Evolutionary conservation across 768 basidiomycete species (phyloP).

Genomic region (Amylocystis lapponica): DNA sequence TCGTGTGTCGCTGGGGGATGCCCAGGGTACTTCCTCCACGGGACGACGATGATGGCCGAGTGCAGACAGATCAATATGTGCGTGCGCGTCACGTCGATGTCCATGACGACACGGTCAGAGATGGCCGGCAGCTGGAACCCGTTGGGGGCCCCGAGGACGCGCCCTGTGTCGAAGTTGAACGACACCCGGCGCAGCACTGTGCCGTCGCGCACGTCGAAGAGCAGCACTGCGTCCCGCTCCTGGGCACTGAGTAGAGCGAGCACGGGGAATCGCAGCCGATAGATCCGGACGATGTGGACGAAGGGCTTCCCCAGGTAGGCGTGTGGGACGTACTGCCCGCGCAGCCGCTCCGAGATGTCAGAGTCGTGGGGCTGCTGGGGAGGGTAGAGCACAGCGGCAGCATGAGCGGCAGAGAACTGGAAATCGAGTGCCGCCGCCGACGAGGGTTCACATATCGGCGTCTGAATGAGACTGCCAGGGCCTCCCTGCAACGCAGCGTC

Average conservation of each 20-base stretch:
- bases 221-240: constrained; percentile 6
- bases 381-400: constrained; percentile 4
- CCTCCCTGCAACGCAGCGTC: constrained; percentile 1
- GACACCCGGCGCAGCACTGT: constrained; percentile 7
- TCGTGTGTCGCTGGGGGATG: too few relatives aligned
- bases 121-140: constrained; percentile 3
- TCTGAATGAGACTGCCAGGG: not conserved
- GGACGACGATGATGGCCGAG: constrained; percentile 8
- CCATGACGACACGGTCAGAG: constrained; percentile 7
- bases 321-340: constrained; percentile 17
- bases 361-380: not conserved
- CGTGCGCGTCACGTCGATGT: constrained; percentile 13
- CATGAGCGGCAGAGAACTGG: constrained; percentile 4
- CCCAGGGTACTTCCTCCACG: constrained; percentile 1
- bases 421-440: constrained; percentile 8
- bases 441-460: constrained; percentile 8
- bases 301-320: constrained; percentile 14
- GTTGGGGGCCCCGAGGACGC: constrained; percentile 5
- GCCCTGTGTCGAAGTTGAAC: constrained; percentile 4
- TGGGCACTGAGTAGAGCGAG: constrained; percentile 8
- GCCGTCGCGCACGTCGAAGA: constrained; percentile 13
- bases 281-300: constrained; percentile 9
- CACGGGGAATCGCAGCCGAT: constrained; percentile 10
- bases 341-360: constrained; percentile 1
- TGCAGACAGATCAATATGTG: constrained; percentile 12